phyloP scores from a whole-genome alignment of 208 protist genomes.

The Trypanosomatidae sp. region DNA sequence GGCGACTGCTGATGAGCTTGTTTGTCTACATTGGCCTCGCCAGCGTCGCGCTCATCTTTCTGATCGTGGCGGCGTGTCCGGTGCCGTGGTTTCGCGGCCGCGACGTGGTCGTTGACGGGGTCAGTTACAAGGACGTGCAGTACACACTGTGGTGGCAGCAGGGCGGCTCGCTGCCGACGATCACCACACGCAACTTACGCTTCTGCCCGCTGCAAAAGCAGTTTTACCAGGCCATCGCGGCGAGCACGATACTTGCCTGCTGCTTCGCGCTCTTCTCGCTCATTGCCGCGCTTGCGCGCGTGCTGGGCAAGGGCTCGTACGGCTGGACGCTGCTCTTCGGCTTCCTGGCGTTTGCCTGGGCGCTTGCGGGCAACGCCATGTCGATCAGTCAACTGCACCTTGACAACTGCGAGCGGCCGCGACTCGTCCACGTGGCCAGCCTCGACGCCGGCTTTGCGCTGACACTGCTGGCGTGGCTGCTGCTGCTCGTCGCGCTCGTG shows the following conservation, averaged over 20 bases:
- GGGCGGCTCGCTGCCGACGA: slow-evolving; percentile 7
- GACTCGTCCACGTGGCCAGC: slow-evolving; percentile 11
- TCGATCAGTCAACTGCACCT: slow-evolving; percentile 30
- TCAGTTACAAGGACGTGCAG: slow-evolving; percentile 22
- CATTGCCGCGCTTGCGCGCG: slow-evolving; percentile 10
- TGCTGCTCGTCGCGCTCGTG: slow-evolving; percentile 23
- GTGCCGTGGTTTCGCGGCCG: slow-evolving; percentile 42
- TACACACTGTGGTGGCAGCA: slow-evolving; percentile 23
- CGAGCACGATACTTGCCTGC: slow-evolving; percentile 19
- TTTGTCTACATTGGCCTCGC: slow-evolving; percentile 20
- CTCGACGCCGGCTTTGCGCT: slow-evolving; percentile 47
- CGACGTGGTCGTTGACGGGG: slow-evolving; percentile 8
- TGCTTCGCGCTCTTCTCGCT: slow-evolving; percentile 21
- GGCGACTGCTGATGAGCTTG: slow-evolving; percentile 8
- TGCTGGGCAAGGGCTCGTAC: slow-evolving; percentile 19
- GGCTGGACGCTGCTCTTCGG: slow-evolving; percentile 28
- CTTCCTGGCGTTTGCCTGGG: slow-evolving; percentile 37
- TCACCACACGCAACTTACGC: slow-evolving; percentile 8
- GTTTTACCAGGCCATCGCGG: slow-evolving; percentile 41
- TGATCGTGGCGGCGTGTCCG: slow-evolving; percentile 20
- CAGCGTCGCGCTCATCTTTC: slow-evolving; percentile 24
- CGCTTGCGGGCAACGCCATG: slow-evolving; percentile 31
- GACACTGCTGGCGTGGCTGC: slow-evolving; percentile 28
- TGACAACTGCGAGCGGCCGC: slow-evolving; percentile 16
- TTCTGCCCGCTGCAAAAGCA: slow-evolving; percentile 40